Base-by-base conservation (phyloP, 495 filamentous ascomycete genomes). In the Opeltia flavorubescens region DNA sequence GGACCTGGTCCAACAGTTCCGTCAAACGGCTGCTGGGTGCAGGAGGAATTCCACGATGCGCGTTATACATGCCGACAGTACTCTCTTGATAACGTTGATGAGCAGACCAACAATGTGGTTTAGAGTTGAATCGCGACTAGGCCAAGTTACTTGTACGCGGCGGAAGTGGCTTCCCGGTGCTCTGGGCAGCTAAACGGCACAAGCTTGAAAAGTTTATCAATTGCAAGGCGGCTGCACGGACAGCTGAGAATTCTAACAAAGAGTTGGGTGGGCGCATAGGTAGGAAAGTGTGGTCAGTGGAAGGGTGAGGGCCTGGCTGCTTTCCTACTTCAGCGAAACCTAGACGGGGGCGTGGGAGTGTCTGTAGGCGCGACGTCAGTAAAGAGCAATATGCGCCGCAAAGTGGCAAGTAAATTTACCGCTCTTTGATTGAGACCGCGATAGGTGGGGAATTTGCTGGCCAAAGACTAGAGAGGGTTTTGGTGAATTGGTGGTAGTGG, bases 1-100 rank as follows among this genome's bases (percentile, higher is more conserved):
- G 80, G 52, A 98, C 76, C 55, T 87, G 80, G 35, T 95, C 89
- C 56, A 98, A 70, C 52, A 95, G 75, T 69, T 98, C 91, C 52
- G 77, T 86, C 53, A 96, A 68, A 46, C 91, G 88, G 55, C 73
- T 72, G 69, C 79, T 81, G 48, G 81, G 74, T 52, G 68, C 74
- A 53, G 76, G 78, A 56, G 80, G 81, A 72, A 94, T 79, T 55
- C 81, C 83, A 61, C 87, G 85, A 70, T 89, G 86, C 50, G 82
- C 71, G 67, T 82, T 86, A 62, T 96, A 95, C 89, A 98, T 95
- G 49, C 71, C 64, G 63, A 53, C 15, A 21, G n/a, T 7, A 17
- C 15, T 5, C 8, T 36, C 11, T 18, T 6, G 9, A 18, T 7
- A 1, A 18, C 12, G 11, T 17, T 7, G 8, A 36, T 36, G 34